Evolutionary conservation across 106 monocot genomes (phyloP), one percentile per base, ranked within the genome.

Genomic region (Phalaenopsis equestris): DNA sequence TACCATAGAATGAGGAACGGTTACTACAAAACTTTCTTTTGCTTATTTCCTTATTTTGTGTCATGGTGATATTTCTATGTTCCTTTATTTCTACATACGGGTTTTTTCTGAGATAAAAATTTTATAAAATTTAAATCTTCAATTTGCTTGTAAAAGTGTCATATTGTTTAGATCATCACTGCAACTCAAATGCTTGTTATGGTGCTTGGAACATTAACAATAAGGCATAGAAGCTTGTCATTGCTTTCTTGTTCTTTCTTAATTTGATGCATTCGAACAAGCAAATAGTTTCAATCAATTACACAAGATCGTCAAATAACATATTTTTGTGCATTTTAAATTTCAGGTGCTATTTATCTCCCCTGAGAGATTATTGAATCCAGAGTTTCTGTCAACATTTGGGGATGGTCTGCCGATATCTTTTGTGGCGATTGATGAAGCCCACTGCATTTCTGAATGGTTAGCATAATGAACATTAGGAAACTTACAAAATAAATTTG

Each of bases 391-490:
- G 70, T 85, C 88, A 17, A 73, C 90, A 61, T 87, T 92, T 55
- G 73, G 64, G 76, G 81, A 90, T 79, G 82, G 58, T 76, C 81
- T 89, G 73, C 67, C 79, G 80, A 81, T 94, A 81, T 94, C 98
- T 36, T 87, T 99, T 75, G 47, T 94, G 47, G 98, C 88, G 48
- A 84, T 99, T 81, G 98, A 99, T 90, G 98, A 99, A 93, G 98
- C 98, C 83, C 98, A 99, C 78, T 99, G 98, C 86, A 86, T 99
- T 83, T 99, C 98, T 81, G 98, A 99, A 86, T 99, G 98, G 98
- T 98, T 56, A 89, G 86, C 84, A 52, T 79, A 19, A 65, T 36
- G 49, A 41, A 17, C 12, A 78, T 18, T 78, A 17, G 68, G 19
- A 21, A 76, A 5, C 70, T 78, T 78, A 6, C 30, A 73, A 36